Percentiles rank a stretch among this genome's conserved stretches.
Evolutionary conservation across 768 basidiomycete genomes (phyloP).

Genomic region (Daedaleopsis sinensis): DNA sequence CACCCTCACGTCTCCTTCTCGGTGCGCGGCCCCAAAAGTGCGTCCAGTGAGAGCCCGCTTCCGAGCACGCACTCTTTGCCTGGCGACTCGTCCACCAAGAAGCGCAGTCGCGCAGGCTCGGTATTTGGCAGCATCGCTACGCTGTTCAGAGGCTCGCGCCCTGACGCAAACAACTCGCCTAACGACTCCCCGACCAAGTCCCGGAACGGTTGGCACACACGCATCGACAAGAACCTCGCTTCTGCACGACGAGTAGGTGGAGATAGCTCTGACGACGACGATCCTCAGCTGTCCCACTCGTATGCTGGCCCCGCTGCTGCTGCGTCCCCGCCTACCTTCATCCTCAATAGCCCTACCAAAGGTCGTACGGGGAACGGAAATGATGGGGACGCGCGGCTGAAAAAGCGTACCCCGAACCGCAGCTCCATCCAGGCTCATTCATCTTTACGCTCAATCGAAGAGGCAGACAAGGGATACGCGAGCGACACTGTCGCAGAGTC

Average conservation of each 20-base stretch:
- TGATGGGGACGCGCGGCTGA: constrained; percentile 18
- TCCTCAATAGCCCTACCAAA: neutral
- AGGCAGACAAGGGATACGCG: constrained; percentile 29
- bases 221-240: constrained; percentile 39
- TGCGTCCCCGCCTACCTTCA: neutral
- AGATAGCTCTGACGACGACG: constrained; percentile 34
- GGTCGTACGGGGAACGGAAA: neutral
- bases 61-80: constrained; percentile 5
- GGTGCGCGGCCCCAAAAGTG: constrained; percentile 9
- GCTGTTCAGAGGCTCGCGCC: constrained; percentile 37
- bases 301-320: neutral
- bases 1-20: constrained; percentile 21
- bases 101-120: neutral
- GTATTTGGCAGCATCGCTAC: constrained; percentile 49
- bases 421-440: constrained; percentile 18
- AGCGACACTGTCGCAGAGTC: constrained; percentile 26
- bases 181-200: constrained; percentile 13
- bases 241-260: constrained; percentile 22
- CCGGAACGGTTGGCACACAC: constrained; percentile 37
- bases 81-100: constrained; percentile 13
- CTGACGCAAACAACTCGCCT: neutral
- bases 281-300: constrained; percentile 8
- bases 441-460: neutral
- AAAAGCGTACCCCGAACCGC: constrained; percentile 24
- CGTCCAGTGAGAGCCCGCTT: neutral